Base-by-base conservation (phyloP, 768 basidiomycete species). In the Termitomyces sp. region DNA sequence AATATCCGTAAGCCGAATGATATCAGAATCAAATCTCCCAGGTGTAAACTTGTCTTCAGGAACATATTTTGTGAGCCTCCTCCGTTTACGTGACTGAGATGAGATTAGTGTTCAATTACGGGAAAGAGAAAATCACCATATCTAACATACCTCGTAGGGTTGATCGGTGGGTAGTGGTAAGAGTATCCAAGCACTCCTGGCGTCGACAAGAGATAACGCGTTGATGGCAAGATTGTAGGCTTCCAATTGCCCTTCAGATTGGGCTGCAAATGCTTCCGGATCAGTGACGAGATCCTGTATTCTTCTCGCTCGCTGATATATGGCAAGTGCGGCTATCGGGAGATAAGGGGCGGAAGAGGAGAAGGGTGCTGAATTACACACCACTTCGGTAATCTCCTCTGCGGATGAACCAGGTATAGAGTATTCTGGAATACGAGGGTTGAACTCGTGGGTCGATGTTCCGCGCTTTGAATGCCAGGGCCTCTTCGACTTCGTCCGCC, bases 391-490 rank as follows among this genome's bases (percentile, higher is more conserved):
- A 94, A 70, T 98, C 94, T 28, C 91, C 90, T 69, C 91, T 80
- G 56, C 82, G 80, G 64, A 88, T 82, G 69, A 94, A 88, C 94
- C 94, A 98, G 48, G 92, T 87, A 72, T 97, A 96, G n/a, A 98
- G 73, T 54, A 98, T 92, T 65, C 85, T 83, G 36, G 93, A 87
- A 75, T 96, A 98, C 67, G 85, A 87, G 0, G 95, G 95, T 37
- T 80, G 82, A 39, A 86, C 74, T 45, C 91, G 83, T 50, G 96
- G 94, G 73, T 99, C 92, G 18, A 88, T 87, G 69, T 98, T 96
- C 59, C 95, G 84, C 7, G 94, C 91, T 70, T 98, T 96, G 77
- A 95, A 98, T 20, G 89, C 82, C 42, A 99, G 77, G 16, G 88
- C 85, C 44, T 83, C 85, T 74, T 97, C 94, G 20, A 98, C 90